These are phyloP conservation scores for Microbotryomycetes sp. DNA, from an alignment of 1,284 basidiomycete species.

Conservation along the genomic window DNA sequence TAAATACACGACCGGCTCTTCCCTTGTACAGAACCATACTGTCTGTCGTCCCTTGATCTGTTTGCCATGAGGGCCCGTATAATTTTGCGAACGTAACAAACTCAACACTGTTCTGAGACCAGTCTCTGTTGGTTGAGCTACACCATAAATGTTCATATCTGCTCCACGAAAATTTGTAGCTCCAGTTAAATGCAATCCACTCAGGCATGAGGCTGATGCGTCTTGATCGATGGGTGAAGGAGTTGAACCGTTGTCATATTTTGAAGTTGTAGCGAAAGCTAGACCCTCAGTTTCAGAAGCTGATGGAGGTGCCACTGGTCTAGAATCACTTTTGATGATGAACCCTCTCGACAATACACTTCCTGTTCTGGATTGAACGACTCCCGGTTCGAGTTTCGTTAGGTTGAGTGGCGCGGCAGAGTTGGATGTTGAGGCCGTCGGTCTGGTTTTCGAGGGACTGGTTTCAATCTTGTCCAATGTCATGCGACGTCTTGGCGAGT, in stretches of 20 bases:
- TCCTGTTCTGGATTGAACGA: conserved; percentile 26
- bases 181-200: conserved; percentile 60
- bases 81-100: conserved; percentile 53
- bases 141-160: conserved; percentile 81
- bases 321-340: conserved; percentile 35
- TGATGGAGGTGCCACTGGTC: conserved; percentile 15
- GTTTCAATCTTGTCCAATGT: background rate
- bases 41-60: conserved; percentile 38
- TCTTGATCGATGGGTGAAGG: background rate
- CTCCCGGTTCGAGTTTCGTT: conserved; percentile 4
- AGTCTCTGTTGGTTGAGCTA: conserved; percentile 88
- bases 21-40: conserved; percentile 51
- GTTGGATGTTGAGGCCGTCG: background rate
- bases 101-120: conserved; percentile 88
- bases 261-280: background rate
- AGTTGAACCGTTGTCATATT: background rate
- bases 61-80: background rate
- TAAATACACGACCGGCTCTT: conserved; percentile 65
- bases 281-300: background rate
- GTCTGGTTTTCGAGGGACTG: background rate
- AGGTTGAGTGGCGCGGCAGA: conserved; percentile 14
- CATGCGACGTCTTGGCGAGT: background rate
- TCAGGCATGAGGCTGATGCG: conserved; percentile 51
- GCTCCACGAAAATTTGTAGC: conserved; percentile 89
- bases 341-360: conserved; percentile 33